Base-by-base conservation (phyloP, 495 filamentous ascomycete genomes). In the Xylaria castorea region DNA sequence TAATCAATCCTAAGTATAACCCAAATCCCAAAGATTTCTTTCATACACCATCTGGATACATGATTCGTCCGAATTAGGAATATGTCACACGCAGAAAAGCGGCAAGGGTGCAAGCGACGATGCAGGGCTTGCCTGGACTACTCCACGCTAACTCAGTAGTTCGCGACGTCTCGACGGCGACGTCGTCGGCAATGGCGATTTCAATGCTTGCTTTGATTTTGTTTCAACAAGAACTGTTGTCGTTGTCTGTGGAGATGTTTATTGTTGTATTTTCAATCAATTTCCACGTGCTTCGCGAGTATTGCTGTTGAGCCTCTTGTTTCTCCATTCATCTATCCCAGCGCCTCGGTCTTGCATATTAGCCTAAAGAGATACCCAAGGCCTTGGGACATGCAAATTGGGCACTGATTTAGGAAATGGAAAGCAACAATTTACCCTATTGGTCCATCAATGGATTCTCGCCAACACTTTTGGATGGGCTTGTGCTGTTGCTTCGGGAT, bases 291-390 rank as follows among this genome's bases (percentile, higher is more conserved):
- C 66, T 34, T 60, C 20, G 20, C 40, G 66, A 61, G 66, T 12
- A 44, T 60, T 38, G 66, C 30, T 50, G 55, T 62, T 61, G 67
- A 46, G 67, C 67, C 48, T 57, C 42, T 9, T 42, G 57, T 44
- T 57, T 57, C 53, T 57, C 27, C 53, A 51, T 51, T n/a, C 9
- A 51, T 57, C 27, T 9, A 57, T 48, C 25, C 55, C 67, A 50
- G 42, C n/a, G 34, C 55, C 44, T n/a, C 12, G 67, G 67, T 50
- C 34, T 50, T 50, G 6, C 14, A 62, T 62, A 62, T 57, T 61
- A 70, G 55, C 42, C 40, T 70, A 61, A 62, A 60, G 66, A 66
- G 22, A 32, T 27, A 63, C 38, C 61, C 61, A 63, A 40, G 61
- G 38, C n/a, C 38, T 63, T 63, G 61, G 61, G 38, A 25, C 61